Evolutionary conservation across 306 rosid species (phyloP).

Genomic region (Urtica urens): DNA sequence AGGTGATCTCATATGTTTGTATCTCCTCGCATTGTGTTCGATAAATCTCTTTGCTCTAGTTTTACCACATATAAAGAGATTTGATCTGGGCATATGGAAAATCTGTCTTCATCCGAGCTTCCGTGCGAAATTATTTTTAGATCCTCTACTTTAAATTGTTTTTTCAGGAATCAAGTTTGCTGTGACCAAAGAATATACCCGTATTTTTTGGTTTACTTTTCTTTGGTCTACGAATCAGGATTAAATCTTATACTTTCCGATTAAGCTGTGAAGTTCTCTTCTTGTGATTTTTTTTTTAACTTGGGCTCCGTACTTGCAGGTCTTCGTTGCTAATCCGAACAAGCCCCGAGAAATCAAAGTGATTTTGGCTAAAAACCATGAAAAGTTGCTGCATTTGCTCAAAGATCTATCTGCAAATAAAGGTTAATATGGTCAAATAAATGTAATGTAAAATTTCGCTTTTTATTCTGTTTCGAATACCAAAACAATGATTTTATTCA

Average conservation of each 20-base stretch:
- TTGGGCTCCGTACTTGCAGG: slow-evolving; percentile 31
- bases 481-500: slow-evolving; percentile 31
- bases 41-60: too few species aligned
- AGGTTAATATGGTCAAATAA: slow-evolving; percentile 31
- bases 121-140: neutral
- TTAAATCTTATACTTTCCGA: too few species aligned
- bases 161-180: too few species aligned
- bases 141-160: neutral
- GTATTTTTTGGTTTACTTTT: too few species aligned
- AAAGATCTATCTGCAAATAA: slow-evolving; percentile 63
- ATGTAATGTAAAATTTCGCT: neutral
- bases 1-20: too few species aligned
- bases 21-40: too few species aligned
- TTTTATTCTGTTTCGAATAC: slow-evolving; percentile 1
- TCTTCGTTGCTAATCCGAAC: slow-evolving; percentile 89
- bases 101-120: neutral
- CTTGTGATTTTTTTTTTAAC: slow-evolving; percentile 5
- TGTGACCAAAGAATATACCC: too few species aligned
- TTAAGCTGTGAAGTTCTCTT: too few species aligned
- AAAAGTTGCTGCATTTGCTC: slow-evolving; percentile 70
- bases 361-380: slow-evolving; percentile 62
- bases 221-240: too few species aligned
- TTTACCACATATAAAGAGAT: too few species aligned
- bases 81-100: neutral
- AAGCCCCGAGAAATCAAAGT: slow-evolving; percentile 74